Base-by-base conservation (phyloP, 2,329 filamentous ascomycete species). In the Rutstroemia sydowiana region DNA sequence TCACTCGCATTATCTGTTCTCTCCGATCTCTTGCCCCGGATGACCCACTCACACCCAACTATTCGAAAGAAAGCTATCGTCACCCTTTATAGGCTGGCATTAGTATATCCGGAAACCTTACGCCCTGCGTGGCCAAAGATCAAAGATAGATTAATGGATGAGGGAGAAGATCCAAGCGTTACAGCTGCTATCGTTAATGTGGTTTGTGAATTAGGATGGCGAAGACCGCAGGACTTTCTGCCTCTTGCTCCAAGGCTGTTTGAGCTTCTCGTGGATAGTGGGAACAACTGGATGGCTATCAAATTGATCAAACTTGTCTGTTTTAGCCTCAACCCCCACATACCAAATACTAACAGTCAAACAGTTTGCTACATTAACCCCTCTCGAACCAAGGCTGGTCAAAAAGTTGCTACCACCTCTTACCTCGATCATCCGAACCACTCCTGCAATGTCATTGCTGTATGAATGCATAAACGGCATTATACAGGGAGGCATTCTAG, bases 281-380 rank as follows among this genome's bases (percentile, higher is more conserved):
- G 87, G 34, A 97, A 98, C 70, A 98, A 98, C 69, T 98, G 93
- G 93, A 97, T 98, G 92, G 91, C 91, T 54, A 98, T 98, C 67
- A 98, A 98, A 68, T 81, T 98, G 57, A 97, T 98, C 68, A 98
- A 98, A 71, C 78, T 98, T 57, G 88, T 92, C 68, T 60, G 80
- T n/a, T n/a, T n/a, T 72, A 34, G 28, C 13, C 20, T 9, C 31
- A 51, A 16, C 16, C 20, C 48, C 54, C 30, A 67, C 28, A 1
- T 64, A 90, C 82, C 95, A 95, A 75, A 89, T 89, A 34, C 43
- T 62, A 36, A 63, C 43, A 30, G 70, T 66, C 43, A 68, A 1
- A 63, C 44, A 95, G 87, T 98, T 98, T 76, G 92, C 93, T 40
- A 95, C 89, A 1, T 73, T 98, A 55, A 97, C 91, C 2, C 93